Evolutionary conservation across 495 filamentous ascomycete genomes (phyloP).

Genomic region (Lasiosphaeria ovina): DNA sequence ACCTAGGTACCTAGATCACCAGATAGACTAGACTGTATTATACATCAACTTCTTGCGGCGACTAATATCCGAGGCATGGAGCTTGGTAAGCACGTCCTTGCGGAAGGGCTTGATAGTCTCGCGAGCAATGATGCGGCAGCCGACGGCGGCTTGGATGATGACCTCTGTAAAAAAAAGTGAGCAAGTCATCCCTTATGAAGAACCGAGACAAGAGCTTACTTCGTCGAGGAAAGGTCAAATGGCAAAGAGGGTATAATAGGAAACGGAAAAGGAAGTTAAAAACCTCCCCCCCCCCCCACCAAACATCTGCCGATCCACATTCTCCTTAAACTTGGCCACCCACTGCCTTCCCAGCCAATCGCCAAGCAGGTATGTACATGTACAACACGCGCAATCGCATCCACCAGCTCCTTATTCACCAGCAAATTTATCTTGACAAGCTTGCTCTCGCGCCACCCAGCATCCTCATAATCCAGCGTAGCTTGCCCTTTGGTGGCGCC

Average conservation of each 20-base stretch:
- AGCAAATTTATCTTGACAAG: conserved; percentile 89
- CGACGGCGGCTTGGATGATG: conserved; percentile 87
- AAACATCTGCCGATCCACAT: conserved; percentile 93
- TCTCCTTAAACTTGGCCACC: conserved; percentile 96
- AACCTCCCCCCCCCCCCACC: no score
- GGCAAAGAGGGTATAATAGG: not conserved
- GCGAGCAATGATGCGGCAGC: conserved; percentile 78
- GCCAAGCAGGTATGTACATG: conserved; percentile 75
- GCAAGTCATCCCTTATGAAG: conserved; percentile 1
- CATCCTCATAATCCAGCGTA: conserved; percentile 91
- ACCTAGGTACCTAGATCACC: no score
- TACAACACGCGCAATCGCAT: conserved; percentile 91
- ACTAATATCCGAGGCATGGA: conserved; percentile 86
- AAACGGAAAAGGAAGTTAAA: conserved; percentile 3
- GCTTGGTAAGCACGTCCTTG: conserved; percentile 89
- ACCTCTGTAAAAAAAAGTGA: conserved; percentile 70
- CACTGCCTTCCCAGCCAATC: conserved; percentile 74
- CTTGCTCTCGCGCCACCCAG: conserved; percentile 74
- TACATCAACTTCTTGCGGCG: conserved; percentile 80
- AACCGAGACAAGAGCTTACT: no score
- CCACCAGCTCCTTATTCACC: conserved; percentile 88
- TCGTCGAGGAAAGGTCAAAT: not conserved
- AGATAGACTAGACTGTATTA: no score
- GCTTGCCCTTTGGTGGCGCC: conserved; percentile 73
- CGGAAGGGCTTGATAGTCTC: conserved; percentile 96